Conservation (phyloP, 2,329 filamentous ascomycete species). For the Bertia moriformis region DNA sequence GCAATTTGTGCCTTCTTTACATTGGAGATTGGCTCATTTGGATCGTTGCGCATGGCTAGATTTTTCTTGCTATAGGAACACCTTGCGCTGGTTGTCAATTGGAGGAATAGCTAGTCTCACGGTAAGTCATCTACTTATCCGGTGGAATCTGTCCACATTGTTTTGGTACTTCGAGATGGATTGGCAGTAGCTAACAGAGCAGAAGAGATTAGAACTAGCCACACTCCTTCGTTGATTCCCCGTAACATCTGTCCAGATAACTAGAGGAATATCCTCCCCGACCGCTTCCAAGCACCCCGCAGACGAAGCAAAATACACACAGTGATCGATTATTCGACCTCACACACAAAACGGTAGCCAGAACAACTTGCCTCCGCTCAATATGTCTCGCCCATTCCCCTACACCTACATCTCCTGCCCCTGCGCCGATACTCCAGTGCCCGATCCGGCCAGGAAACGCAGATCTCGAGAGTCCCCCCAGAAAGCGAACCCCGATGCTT, state of each 20-base stretch:
- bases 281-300: background rate
- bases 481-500: background rate
- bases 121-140: too few relatives aligned
- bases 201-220: background rate
- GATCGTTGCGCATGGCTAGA: too few relatives aligned
- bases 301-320: background rate
- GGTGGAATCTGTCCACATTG: too few relatives aligned
- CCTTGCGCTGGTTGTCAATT: too few relatives aligned
- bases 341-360: too few relatives aligned
- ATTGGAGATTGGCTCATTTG: too few relatives aligned
- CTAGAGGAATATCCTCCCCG: too few relatives aligned
- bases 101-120: too few relatives aligned
- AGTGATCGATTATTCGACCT: too few relatives aligned
- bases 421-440: constrained; percentile 33
- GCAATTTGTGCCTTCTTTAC: too few relatives aligned
- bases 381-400: constrained; percentile 36
- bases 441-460: constrained; percentile 5
- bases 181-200: background rate
- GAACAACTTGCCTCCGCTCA: constrained; percentile 6
- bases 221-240: background rate
- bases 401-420: constrained; percentile 57
- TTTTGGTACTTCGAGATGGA: too few relatives aligned
- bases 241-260: background rate
- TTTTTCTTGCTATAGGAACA: too few relatives aligned
- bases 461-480: constrained; percentile 6